Evolutionary conservation across 306 rosid species (phyloP).

Genomic region (Vachellia pachyceras): DNA sequence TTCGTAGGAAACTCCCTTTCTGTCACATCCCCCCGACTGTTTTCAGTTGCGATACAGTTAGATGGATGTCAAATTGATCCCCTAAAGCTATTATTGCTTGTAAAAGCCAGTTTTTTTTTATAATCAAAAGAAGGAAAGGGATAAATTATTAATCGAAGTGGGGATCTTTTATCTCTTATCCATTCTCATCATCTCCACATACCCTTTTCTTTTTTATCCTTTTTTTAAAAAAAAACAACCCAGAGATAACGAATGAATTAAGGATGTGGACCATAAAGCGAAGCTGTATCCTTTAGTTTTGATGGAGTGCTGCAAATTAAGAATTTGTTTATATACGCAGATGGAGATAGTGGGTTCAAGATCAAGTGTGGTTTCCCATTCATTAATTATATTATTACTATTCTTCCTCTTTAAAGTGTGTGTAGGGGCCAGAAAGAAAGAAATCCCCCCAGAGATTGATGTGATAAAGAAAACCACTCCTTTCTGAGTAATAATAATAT

Average conservation of each 20-base stretch:
- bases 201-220: slow-evolving; percentile 22
- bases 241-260: slow-evolving; percentile 2
- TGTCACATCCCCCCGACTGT: slow-evolving; percentile 67
- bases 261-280: background rate
- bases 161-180: slow-evolving; percentile 44
- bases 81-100: slow-evolving; percentile 18
- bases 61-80: slow-evolving; percentile 19
- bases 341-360: background rate
- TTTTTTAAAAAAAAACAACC: too few species aligned
- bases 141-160: slow-evolving; percentile 10
- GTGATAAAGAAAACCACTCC: background rate
- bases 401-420: background rate
- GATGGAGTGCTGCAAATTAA: background rate
- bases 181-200: slow-evolving; percentile 25
- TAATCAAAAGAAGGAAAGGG: background rate
- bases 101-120: background rate
- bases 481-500: background rate
- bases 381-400: too few species aligned
- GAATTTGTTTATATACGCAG: background rate
- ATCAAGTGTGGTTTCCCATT: too few species aligned
- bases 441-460: background rate
- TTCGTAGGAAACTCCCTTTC: slow-evolving; percentile 67
- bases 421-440: background rate
- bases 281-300: background rate
- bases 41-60: slow-evolving; percentile 56